Evolutionary conservation across 2,329 filamentous ascomycete species (phyloP), one percentile per base, ranked within the genome.

Genomic region (Fonsecaea erecta): DNA sequence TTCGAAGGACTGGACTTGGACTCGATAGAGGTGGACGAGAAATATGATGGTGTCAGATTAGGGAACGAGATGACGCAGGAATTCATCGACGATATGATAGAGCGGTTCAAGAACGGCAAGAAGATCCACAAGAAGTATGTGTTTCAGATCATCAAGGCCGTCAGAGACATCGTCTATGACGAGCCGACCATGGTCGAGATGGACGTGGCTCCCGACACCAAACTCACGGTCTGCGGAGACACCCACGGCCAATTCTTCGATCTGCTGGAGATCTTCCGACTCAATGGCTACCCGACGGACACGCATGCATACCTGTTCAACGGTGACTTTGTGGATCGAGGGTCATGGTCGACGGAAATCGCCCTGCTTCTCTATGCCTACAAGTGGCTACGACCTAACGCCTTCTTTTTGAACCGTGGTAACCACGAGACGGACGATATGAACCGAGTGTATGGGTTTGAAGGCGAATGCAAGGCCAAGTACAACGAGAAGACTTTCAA

Each of bases 401-500:
- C 84, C 61, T 94, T 99, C 84, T 98, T 96, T 86, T 83, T 99
- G 70, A 99, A 99, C 83, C 88, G 95, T 68, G 95, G 95, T 72
- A 99, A 99, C 80, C 95, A 99, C 80, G 95, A 99, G 81, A 98
- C 95, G 55, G 94, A 98, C 76, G 94, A 97, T 79, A 99, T 99
- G 95, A 99, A 99, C 83, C 88, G 92, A 71, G 93, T 95, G 60
- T 99, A 99, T 76, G 95, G 95, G 18, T 99, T 99, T 74, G 95
- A 99, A 79, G 95, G 95, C 75, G 95, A 99, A 78, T 98, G 95
- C 83, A 95, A 94, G 78, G 92, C 92, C 72, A 99, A 99, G 81
- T 99, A 99, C 80, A 97, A 92, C 77, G 95, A 97, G 79, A 89
- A 91, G 52, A 87, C 92, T 32, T 99, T 98, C 86, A 98, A 96